These are phyloP conservation scores for Coniochaeta hoffmannii DNA, from an alignment of 2,329 filamentous ascomycete species.

Conservation along the genomic window DNA sequence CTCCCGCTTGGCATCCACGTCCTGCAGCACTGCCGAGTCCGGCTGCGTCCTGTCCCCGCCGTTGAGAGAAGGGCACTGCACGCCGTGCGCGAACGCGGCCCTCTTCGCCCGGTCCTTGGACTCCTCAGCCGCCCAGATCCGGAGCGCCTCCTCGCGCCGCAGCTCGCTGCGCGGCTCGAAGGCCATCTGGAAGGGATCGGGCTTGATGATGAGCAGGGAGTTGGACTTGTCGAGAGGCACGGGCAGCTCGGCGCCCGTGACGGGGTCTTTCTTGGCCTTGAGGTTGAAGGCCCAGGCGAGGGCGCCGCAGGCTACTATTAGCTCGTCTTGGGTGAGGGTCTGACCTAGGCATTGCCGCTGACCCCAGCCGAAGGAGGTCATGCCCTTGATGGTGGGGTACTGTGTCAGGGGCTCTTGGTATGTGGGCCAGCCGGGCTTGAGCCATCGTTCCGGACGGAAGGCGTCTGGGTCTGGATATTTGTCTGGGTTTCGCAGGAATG, in stretches of 20 bases:
- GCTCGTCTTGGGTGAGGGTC: slow-evolving; percentile 32
- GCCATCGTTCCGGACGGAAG: slow-evolving; percentile 47
- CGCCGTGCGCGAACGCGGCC: slow-evolving; percentile 17
- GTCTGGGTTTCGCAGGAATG: slow-evolving; percentile 42
- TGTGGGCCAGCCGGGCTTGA: slow-evolving; percentile 41
- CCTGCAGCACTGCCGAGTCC: background rate
- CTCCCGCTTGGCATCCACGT: background rate
- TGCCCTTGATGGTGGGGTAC: slow-evolving; percentile 45
- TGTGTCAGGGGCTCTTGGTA: slow-evolving; percentile 42
- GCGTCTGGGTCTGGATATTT: slow-evolving; percentile 41
- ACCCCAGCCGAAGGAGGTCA: slow-evolving; percentile 47
- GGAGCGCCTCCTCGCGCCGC: slow-evolving; percentile 28
- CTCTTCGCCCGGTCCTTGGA: slow-evolving; percentile 17
- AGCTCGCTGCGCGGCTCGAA: slow-evolving; percentile 40
- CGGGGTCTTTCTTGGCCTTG: slow-evolving; percentile 34
- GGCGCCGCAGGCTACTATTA: slow-evolving; percentile 41
- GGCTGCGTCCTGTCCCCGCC: background rate
- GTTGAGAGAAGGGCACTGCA: background rate
- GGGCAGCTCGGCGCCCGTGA: slow-evolving; percentile 29
- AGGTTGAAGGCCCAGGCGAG: slow-evolving; percentile 36
- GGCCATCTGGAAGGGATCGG: slow-evolving; percentile 45
- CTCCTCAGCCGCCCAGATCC: slow-evolving; percentile 27
- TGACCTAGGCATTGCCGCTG: slow-evolving; percentile 33
- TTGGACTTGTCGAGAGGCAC: slow-evolving; percentile 42
- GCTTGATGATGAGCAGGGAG: slow-evolving; percentile 50